phyloP scores from a whole-genome alignment of 352 stramenopile genomes.

The Phytophthora crassamura region DNA sequence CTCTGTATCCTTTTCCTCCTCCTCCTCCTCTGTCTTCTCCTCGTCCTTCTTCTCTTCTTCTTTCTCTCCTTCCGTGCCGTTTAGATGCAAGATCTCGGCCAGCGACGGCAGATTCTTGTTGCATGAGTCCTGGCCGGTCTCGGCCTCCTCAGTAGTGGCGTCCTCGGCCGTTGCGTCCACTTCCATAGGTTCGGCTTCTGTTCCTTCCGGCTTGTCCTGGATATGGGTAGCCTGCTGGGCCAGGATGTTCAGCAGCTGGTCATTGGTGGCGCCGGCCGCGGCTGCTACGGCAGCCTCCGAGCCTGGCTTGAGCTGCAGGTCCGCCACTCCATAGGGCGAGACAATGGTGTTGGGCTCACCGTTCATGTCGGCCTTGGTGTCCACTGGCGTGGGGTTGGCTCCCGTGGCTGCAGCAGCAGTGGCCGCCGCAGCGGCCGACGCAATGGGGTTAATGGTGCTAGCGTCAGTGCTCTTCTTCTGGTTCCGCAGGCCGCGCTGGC shows the following conservation, averaged over 20 bases:
- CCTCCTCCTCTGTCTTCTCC: slow-evolving; percentile 9
- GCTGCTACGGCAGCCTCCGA: slow-evolving; percentile 28
- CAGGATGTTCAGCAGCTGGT: slow-evolving; percentile 73
- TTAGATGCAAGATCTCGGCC: slow-evolving; percentile 75
- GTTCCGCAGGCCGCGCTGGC: slow-evolving; percentile 76
- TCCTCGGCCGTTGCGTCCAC: slow-evolving; percentile 16
- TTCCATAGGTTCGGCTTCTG: slow-evolving; percentile 15
- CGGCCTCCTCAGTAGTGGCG: neutral
- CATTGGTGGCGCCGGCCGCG: slow-evolving; percentile 40
- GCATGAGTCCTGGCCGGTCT: slow-evolving; percentile 36
- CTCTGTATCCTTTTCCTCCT: slow-evolving; percentile 5
- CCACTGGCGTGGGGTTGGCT: slow-evolving; percentile 28
- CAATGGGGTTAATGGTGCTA: neutral
- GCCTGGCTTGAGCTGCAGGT: slow-evolving; percentile 60
- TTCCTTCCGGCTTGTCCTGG: slow-evolving; percentile 27
- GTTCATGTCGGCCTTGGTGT: slow-evolving; percentile 41
- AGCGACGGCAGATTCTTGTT: slow-evolving; percentile 71
- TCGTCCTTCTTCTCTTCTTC: neutral
- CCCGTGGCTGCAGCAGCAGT: slow-evolving; percentile 3
- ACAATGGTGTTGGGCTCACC: slow-evolving; percentile 43
- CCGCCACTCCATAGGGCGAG: slow-evolving; percentile 66
- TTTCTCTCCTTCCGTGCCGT: slow-evolving; percentile 35
- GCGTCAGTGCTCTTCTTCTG: slow-evolving; percentile 58
- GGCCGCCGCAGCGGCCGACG: neutral
- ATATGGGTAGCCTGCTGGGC: slow-evolving; percentile 66